A percentile compares a stretch with the other conserved stretches of the same genome.
Evolutionary conservation across 805 yeast species (phyloP).

Genomic region (Ogataea trehalophila): DNA sequence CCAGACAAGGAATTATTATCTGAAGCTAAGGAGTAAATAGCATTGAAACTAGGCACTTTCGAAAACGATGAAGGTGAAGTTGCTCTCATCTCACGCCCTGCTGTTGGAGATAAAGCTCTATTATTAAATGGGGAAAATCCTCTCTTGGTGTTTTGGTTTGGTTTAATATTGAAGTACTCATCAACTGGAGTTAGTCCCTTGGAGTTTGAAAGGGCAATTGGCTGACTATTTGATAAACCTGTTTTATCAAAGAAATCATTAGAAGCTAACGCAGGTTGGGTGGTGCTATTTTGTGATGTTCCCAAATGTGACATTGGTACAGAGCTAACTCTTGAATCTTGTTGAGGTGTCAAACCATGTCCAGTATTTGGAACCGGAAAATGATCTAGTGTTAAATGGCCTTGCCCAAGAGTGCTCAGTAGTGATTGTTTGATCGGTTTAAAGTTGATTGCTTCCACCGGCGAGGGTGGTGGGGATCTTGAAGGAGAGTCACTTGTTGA

Average conservation of each 20-base stretch:
- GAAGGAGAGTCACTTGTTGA: no score
- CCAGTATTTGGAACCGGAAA: slow-evolving; percentile 17
- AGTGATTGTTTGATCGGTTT: slow-evolving; percentile 44
- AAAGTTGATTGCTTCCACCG: slow-evolving; percentile 36
- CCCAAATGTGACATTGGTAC: no score
- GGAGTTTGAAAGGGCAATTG: not conserved
- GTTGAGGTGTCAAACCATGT: no score
- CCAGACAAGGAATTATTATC: not conserved
- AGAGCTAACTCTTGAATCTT: no score
- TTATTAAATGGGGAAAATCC: slow-evolving; percentile 9
- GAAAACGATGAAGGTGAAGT: not conserved
- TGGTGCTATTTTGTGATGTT: no score
- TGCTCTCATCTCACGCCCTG: not conserved
- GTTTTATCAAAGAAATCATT: no score
- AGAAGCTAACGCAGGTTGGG: not conserved
- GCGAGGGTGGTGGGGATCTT: slow-evolving; percentile 9
- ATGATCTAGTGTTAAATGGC: slow-evolving; percentile 36
- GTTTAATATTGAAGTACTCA: not conserved
- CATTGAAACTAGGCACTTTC: slow-evolving; percentile 6
- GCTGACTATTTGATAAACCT: no score
- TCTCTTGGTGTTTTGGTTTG: slow-evolving; percentile 5
- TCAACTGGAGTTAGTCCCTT: slow-evolving; percentile 11
- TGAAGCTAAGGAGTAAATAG: not conserved
- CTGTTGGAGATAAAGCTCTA: not conserved
- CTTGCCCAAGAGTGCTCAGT: slow-evolving; percentile 44